A percentile compares a stretch with the other conserved stretches of the same genome.
These are phyloP conservation scores for Cercophora samala DNA, from an alignment of 495 filamentous ascomycete genomes.

Conservation along the genomic window DNA sequence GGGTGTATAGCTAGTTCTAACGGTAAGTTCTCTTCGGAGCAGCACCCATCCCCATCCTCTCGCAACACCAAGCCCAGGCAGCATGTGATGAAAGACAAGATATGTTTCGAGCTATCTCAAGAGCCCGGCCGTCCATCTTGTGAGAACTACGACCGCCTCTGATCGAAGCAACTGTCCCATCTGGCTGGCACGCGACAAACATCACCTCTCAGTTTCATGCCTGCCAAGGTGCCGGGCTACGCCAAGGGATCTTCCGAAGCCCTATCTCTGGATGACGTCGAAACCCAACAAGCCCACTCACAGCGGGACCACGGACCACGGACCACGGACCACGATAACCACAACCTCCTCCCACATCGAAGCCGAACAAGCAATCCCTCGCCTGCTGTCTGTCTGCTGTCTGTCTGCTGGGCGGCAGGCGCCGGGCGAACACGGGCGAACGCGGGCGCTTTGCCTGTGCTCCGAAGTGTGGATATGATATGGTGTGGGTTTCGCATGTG, in stretches of 20 bases:
- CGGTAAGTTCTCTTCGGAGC: slow-evolving; percentile 28
- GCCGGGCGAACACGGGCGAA: slow-evolving; percentile 4
- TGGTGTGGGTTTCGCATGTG: background rate
- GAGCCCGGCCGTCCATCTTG: background rate
- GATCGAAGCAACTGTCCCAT: background rate
- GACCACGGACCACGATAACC: background rate
- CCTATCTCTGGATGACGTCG: background rate
- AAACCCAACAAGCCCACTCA: background rate
- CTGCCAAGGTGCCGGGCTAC: background rate
- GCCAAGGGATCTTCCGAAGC: background rate
- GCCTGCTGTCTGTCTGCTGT: background rate
- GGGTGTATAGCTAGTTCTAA: slow-evolving; percentile 22
- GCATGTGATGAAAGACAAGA: slow-evolving; percentile 19
- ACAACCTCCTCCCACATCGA: background rate
- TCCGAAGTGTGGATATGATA: slow-evolving; percentile 5
- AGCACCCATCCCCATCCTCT: background rate
- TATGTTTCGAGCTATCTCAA: slow-evolving; percentile 10
- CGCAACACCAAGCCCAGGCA: background rate
- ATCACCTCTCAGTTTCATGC: background rate
- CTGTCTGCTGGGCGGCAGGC: background rate
- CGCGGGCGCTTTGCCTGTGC: slow-evolving; percentile 1
- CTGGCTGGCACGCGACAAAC: background rate
- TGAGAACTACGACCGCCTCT: background rate
- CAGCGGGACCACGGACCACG: too few species aligned
- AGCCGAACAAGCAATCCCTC: background rate